Base-by-base conservation (phyloP, 345 rosid genomes). In the Hibiscus syriacus region DNA sequence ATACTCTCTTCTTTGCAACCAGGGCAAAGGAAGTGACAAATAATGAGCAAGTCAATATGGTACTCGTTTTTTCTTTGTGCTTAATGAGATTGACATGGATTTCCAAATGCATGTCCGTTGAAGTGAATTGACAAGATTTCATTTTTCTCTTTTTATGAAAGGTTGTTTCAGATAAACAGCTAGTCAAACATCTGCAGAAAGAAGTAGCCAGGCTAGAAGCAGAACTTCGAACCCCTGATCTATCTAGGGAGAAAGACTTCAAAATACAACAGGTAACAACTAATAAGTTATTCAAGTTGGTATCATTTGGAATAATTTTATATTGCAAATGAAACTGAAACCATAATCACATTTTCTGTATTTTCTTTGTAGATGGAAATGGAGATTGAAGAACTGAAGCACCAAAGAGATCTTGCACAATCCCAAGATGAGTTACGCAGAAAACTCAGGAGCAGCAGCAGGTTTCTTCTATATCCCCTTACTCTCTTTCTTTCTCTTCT, bases 21-120 rank as follows among this genome's bases (percentile, higher is more conserved):
- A 73, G 99, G 77, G 99, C 99, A 10, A 95, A 95, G 86, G 99
- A 95, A 88, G 99, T 95, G 72, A 95, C 99, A 22, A 95, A 95
- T 78, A 95, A 87, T 80, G 99, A 98, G 46, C 93, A 87, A 14
- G 99, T 95, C 57, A 95, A 95, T 83, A 87, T 95, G 99, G 99
- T 95, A 92, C 61, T 57, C 67, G 69, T 68, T 19, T 52, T 53
- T 56, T 36, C 57, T 69, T 63, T 39, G 16, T n/a, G 45, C 39
- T 36, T 3, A 58, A 2, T 9, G 29, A 23, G 66, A 22, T 30
- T 70, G 64, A 57, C 17, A 43, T 3, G 63, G 55, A 69, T 66
- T 23, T 63, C 36, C 36, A 38, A 46, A 30, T 17, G 13, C 14
- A 22, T 67, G 49, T 67, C n/a, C 10, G 71, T 22, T 4, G 14